Base-by-base conservation (phyloP, 2,329 filamentous ascomycete genomes). In the Colletotrichum orchidophilum region DNA sequence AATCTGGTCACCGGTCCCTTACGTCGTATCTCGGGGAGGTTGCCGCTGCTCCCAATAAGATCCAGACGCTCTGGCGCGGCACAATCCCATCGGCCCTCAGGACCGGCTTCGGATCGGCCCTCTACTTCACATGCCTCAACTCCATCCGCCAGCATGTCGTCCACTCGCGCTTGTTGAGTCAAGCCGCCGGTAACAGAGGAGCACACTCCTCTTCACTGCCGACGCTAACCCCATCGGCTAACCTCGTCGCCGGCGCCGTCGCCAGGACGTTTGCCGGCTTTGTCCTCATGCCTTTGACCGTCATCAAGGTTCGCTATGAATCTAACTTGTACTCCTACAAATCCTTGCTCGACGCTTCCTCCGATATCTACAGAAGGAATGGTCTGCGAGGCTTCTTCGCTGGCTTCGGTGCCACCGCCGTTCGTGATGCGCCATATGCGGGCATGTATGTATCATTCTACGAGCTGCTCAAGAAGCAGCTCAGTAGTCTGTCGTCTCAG, bases 281-380 rank as follows among this genome's bases (percentile, higher is more conserved):
- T 78, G 84, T 97, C 55, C 90, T 98, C 83, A 98, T 98, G 94
- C 96, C 96, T 1, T 90, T 98, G 72, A 99, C 96, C 1, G 92
- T 99, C 54, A 92, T 99, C 77, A 99, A 99, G 80, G 96, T 98
- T 53, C 93, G 96, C 54, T 98, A 97, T 79, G 96, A 99, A 81
- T 96, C 93, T 29, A 95, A 88, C 73, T 85, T 96, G 53, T 99
- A 98, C 83, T 84, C 90, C 3, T 98, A 98, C 83, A 87, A 88
- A 27, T 96, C 94, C 1, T 85, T 98, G 27, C 82, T 88, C 50
- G 87, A 90, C 46, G 96, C 96, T 0, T 90, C 88, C 1, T 85
- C 84, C 39, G 94, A 96, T 75, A 98, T 98, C 31, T 83, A 92
- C 63, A 86, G 86, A 8, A 89, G 85, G 0, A 92, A 96, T 75